These are phyloP conservation scores for Dorcoceras hygrometricum DNA, from an alignment of 257 asterid genomes.

Conservation along the genomic window DNA sequence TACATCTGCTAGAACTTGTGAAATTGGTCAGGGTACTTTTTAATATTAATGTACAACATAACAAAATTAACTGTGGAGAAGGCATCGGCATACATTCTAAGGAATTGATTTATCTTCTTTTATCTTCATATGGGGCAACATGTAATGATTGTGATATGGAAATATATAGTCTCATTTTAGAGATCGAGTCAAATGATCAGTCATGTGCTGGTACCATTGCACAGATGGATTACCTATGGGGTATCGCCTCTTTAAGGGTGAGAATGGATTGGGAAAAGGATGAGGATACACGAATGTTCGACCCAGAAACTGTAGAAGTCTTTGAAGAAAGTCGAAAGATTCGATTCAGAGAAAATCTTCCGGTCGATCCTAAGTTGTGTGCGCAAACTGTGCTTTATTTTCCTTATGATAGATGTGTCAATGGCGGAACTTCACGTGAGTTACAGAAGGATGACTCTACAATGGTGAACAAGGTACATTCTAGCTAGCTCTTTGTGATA, in stretches of 20 bases:
- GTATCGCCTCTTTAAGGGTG: constrained; percentile 54
- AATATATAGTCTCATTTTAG: constrained; percentile 61
- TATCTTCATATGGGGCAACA: constrained; percentile 74
- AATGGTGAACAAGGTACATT: constrained; percentile 46
- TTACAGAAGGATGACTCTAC: constrained; percentile 38
- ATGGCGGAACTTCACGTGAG: constrained; percentile 32
- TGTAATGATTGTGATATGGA: constrained; percentile 68
- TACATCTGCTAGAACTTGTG: constrained; percentile 60
- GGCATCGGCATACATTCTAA: constrained; percentile 52
- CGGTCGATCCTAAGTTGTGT: constrained; percentile 79
- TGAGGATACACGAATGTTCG: constrained; percentile 33
- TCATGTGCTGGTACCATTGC: constrained; percentile 55
- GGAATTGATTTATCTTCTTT: constrained; percentile 63
- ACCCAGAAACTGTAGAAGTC: constrained; percentile 37
- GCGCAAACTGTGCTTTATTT: constrained; percentile 71
- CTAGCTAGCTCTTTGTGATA: constrained; percentile 10
- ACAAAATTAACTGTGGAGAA: constrained; percentile 38
- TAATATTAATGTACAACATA: constrained; percentile 43
- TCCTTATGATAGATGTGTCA: constrained; percentile 53
- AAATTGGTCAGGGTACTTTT: constrained; percentile 72
- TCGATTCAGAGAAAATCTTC: constrained; percentile 73
- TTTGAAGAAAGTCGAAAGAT: constrained; percentile 48
- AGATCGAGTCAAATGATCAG: constrained; percentile 53
- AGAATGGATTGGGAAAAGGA: constrained; percentile 49
- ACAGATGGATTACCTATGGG: constrained; percentile 78